phyloP scores from a whole-genome alignment of 23 red algal species.

The Gracilaria gracilis region DNA sequence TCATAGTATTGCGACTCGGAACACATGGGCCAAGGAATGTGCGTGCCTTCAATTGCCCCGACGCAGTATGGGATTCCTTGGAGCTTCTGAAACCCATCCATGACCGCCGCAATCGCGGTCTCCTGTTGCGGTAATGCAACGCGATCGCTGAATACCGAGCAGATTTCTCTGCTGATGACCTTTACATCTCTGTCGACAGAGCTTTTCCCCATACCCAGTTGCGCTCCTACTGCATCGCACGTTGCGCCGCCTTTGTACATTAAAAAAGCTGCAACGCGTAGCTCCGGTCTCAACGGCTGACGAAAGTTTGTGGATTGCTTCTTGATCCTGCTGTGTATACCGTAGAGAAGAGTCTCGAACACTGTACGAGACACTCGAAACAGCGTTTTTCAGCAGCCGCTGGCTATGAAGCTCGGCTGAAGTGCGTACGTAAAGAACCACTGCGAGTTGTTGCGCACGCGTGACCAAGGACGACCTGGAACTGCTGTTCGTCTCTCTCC shows the following conservation, averaged over 20 bases:
- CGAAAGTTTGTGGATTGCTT: constrained; percentile 8
- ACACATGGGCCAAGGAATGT: constrained; percentile 1
- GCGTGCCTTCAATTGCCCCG: constrained; percentile 22
- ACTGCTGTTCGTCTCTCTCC: too few species aligned
- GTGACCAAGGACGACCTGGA: too few species aligned
- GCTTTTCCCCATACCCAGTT: constrained; percentile 28
- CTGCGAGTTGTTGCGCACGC: background rate
- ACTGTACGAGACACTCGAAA: background rate
- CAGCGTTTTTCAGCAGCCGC: background rate
- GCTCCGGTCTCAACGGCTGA: background rate
- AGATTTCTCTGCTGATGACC: background rate
- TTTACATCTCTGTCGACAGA: background rate
- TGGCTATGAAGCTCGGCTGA: background rate
- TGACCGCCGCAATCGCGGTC: background rate
- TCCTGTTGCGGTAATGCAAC: background rate
- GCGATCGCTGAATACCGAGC: background rate
- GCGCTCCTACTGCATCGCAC: background rate
- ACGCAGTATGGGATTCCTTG: constrained; percentile 27
- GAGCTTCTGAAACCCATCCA: constrained; percentile 44
- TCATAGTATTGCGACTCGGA: constrained; percentile 18
- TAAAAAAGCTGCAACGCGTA: background rate
- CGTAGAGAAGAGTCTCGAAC: background rate
- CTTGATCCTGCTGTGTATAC: background rate
- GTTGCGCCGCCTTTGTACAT: constrained; percentile 33
- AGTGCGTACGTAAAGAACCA: constrained; percentile 7